A percentile compares a stretch with the other conserved stretches of the same genome.
Evolutionary conservation across 164 flowering plant genomes (phyloP).

Genomic region (Brasenia schreberi): DNA sequence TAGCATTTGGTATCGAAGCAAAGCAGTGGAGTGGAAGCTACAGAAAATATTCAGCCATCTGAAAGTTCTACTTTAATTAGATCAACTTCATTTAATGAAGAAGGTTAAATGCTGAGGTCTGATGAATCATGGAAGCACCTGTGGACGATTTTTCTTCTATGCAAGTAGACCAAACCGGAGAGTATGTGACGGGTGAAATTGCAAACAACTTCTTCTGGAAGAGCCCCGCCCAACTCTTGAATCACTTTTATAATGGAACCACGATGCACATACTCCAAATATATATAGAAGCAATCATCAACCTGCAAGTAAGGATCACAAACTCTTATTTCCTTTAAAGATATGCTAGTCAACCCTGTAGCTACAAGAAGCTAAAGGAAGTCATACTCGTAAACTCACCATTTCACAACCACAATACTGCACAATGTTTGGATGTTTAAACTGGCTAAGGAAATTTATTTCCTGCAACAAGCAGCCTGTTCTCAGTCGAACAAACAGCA

Average conservation of each 20-base stretch:
- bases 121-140: constrained; percentile 28
- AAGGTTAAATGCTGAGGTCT: neutral
- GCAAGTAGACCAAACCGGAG: constrained; percentile 84
- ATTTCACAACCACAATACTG: constrained; percentile 97
- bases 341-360: neutral
- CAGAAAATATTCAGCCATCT: neutral
- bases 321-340: neutral
- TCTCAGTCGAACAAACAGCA: neutral
- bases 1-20: neutral
- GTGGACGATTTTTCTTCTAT: constrained; percentile 72
- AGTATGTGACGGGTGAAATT: constrained; percentile 88
- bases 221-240: constrained; percentile 70
- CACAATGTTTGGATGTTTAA: constrained; percentile 91
- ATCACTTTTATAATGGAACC: constrained; percentile 83
- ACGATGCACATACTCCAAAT: constrained; percentile 85
- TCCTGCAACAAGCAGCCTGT: constrained; percentile 38
- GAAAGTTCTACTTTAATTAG: neutral
- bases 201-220: constrained; percentile 78
- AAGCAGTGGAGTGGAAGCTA: neutral
- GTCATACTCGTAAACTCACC: constrained; percentile 28
- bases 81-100: neutral
- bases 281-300: constrained; percentile 68
- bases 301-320: constrained; percentile 30
- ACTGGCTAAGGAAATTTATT: constrained; percentile 73
- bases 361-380: neutral